Evolutionary conservation across 768 basidiomycete species (phyloP), one percentile per base, ranked within the genome.

Genomic region (Ramaria sp.): DNA sequence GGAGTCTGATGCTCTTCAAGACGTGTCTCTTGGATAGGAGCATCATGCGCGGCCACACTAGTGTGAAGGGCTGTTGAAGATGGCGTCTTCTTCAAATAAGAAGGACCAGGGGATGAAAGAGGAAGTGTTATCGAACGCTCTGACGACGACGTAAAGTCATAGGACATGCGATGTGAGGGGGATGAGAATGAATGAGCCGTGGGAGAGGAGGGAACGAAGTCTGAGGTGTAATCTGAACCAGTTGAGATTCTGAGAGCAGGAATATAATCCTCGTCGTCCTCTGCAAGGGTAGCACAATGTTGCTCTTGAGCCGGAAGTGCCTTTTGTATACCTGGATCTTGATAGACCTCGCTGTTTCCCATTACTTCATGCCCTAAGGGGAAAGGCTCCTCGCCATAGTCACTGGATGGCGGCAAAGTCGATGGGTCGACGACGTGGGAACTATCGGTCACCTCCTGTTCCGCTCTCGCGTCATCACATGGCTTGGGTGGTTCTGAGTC

Each of bases 81-180:
- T 33, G 38, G 3, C 1, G 31, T 11, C 17, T 24, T 39, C 31
- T 52, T 34, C 15, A 33, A 39, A 38, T n/a, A 33, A 20, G 24
- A 17, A 39, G 51, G 33, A 38, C 1, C 31, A 12, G 51, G 51
- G 7, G 51, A 52, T 39, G 51, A 52, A 7, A 52, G 31, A n/a
- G 51, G 51, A 7, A 52, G 51, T n/a, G 51, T 52, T 13, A 33
- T 17, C 24, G 51, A 52, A 6, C 51, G 51, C n/a, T 52, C 51
- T 34, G 51, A 52, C 2, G 51, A 52, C 20, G 51, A 52, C 7
- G 51, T 34, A 33, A 39, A 22, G 17, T 39, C 37, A n/a, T 34
- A 52, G 12, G 51, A 39, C 33, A 39, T 22, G 37, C 51, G 33
- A n/a, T 52, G 13, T 5, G 20, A 39, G 17, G 51, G 51, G 1